Base-by-base conservation (phyloP, 306 rosid species). In the Casuarina glauca region DNA sequence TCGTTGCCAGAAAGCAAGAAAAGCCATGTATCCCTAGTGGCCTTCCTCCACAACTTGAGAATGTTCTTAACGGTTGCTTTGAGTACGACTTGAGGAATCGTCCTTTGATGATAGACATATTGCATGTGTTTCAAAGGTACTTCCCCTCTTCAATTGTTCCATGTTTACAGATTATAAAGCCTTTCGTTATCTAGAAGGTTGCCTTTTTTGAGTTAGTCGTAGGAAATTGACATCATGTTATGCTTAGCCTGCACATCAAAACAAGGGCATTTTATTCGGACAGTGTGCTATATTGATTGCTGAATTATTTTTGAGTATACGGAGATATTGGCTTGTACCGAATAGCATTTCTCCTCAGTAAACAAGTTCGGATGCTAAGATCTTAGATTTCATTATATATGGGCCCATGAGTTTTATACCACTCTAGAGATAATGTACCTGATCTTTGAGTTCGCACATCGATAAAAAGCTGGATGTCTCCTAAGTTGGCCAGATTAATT, bases 41-140 rank as follows among this genome's bases (percentile, higher is more conserved):
- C 54, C 97, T 94, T 92, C 98, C 97, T 86, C 83, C 93, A 73
- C 70, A 90, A 55, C 50, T 94, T 46, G 95, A 83, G 84, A 87
- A 90, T 78, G 68, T 92, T 80, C 97, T 94, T 68, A 75, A 69
- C 35, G 93, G 93, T 80, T 94, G 97, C 87, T 94, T 94, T 87
- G 98, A 90, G 84, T 94, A 90, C 76, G 98, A 94, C 86, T 87
- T 89, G 74, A 88, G 98, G 80, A 90, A 86, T 83, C 97, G 97
- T 50, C 98, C 98, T 60, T 60, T 84, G 53, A 83, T 92, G 88
- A 68, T 73, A 3, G 95, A 94, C 82, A 87, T 94, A 86, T 71
- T 90, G 81, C 76, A 79, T 4, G 86, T 83, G 80, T 88, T 94
- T 76, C 84, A 87, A 83, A 89, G 97, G 98, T 94, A 66, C 48